Percentiles rank a stretch among this genome's conserved stretches.
These are phyloP conservation scores for Fagopyrum homotropicum DNA, from an alignment of 148 eudicot genomes.

Conservation along the genomic window DNA sequence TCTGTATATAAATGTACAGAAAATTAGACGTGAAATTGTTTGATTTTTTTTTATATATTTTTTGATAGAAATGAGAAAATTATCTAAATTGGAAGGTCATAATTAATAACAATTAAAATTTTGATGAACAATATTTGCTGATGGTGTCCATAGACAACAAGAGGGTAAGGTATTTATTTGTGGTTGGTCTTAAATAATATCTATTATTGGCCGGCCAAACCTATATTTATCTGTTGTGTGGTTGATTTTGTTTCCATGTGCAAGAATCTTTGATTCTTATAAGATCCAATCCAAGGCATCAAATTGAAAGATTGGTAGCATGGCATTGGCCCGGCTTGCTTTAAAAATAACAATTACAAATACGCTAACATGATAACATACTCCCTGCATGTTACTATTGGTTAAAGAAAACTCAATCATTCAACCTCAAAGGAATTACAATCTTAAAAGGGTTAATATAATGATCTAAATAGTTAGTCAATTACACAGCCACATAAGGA, in stretches of 20 bases:
- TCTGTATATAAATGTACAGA: too few species aligned
- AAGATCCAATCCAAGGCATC: not conserved
- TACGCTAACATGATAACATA: not conserved
- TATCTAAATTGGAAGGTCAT: too few species aligned
- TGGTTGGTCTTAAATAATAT: not conserved
- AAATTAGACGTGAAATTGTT: too few species aligned
- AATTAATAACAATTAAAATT: too few species aligned
- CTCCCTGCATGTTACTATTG: not conserved
- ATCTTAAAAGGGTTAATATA: not conserved
- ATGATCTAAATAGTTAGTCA: not conserved
- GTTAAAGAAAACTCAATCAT: not conserved
- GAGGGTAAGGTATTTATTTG: not conserved
- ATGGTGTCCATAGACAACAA: not conserved
- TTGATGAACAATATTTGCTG: too few species aligned
- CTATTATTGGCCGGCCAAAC: not conserved
- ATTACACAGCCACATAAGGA: not conserved
- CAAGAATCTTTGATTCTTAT: not conserved
- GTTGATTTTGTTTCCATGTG: not conserved
- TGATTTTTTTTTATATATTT: too few species aligned
- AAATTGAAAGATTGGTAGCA: not conserved
- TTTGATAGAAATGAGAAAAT: too few species aligned
- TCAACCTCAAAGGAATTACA: not conserved
- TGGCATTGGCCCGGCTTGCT: not conserved
- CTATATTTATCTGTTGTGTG: not conserved
- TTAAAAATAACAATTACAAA: not conserved